A percentile compares a stretch with the other conserved stretches of the same genome.
These are phyloP conservation scores for Hemisphaericaspora subhashii DNA, from an alignment of 1,139 yeast species.

Conservation along the genomic window DNA sequence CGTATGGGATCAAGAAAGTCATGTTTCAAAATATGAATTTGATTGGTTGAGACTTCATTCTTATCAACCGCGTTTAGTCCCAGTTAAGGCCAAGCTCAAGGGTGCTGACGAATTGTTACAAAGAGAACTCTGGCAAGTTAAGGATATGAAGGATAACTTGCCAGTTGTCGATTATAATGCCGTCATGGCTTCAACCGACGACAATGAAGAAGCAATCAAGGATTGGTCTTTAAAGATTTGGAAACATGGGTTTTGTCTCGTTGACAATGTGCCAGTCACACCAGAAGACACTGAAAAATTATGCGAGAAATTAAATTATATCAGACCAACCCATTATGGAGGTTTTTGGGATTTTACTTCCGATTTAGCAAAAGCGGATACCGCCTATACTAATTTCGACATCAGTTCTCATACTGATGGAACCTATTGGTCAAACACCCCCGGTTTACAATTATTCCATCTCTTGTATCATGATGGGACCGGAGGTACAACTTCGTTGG, in stretches of 20 bases:
- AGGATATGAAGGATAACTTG: constrained; percentile 39
- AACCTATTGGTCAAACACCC: constrained; percentile 77
- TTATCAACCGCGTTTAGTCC: constrained; percentile 52
- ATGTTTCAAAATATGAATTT: constrained; percentile 45
- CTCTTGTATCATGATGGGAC: constrained; percentile 63
- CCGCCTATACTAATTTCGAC: constrained; percentile 73
- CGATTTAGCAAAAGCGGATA: constrained; percentile 68
- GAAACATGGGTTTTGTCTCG: constrained; percentile 63
- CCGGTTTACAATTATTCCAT: constrained; percentile 74
- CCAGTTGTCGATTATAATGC: constrained; percentile 54
- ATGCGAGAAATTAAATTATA: constrained; percentile 60
- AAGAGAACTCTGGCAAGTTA: constrained; percentile 48
- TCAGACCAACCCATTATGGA: constrained; percentile 75
- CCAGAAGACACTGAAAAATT: constrained; percentile 63
- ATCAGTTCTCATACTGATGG: constrained; percentile 75
- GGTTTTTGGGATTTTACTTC: constrained; percentile 84
- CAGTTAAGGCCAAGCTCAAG: constrained; percentile 25
- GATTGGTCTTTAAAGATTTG: constrained; percentile 63
- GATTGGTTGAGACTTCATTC: constrained; percentile 63
- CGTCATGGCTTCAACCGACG: constrained; percentile 41
- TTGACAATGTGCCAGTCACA: constrained; percentile 61
- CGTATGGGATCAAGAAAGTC: constrained; percentile 24
- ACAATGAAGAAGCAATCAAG: constrained; percentile 39
- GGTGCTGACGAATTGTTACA: constrained; percentile 32
- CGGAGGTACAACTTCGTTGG: constrained; percentile 75